Percentiles rank a stretch among this genome's conserved stretches.
phyloP scores from a whole-genome alignment of 2,329 filamentous ascomycete species.

The Nemania abortiva region DNA sequence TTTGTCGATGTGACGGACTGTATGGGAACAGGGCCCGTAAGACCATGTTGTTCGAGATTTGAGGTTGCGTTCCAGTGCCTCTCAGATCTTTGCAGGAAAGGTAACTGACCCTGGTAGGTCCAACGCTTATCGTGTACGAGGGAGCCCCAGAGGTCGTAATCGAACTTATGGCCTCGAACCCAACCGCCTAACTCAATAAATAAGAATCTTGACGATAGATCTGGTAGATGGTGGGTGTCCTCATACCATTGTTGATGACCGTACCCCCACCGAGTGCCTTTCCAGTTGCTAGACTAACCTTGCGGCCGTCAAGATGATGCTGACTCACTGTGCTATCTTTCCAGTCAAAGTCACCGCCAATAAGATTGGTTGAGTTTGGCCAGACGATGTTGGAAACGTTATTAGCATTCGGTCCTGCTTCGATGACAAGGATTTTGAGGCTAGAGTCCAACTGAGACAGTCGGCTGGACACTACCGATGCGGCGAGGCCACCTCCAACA shows the following conservation, averaged over 20 bases:
- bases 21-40: slow-evolving; percentile 44
- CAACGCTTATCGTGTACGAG: slow-evolving; percentile 53
- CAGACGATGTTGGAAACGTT: slow-evolving; percentile 39
- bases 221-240: slow-evolving; percentile 31
- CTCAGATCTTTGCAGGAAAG: slow-evolving; percentile 55
- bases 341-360: slow-evolving; percentile 50
- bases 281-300: slow-evolving; percentile 40
- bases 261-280: slow-evolving; percentile 55
- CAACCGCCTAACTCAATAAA: slow-evolving; percentile 45
- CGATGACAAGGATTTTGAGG: slow-evolving; percentile 51
- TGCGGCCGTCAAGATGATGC: slow-evolving; percentile 40
- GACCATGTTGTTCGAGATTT: slow-evolving; percentile 44
- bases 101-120: slow-evolving; percentile 55
- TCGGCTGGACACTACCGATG: slow-evolving; percentile 37
- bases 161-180: slow-evolving; percentile 55
- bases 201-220: neutral
- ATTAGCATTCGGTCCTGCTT: slow-evolving; percentile 50
- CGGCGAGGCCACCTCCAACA: slow-evolving; percentile 41
- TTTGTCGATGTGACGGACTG: slow-evolving; percentile 43
- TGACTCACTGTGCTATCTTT: slow-evolving; percentile 47
- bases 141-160: slow-evolving; percentile 58
- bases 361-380: slow-evolving; percentile 41
- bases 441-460: slow-evolving; percentile 27
- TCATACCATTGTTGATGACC: slow-evolving; percentile 49
- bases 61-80: slow-evolving; percentile 38